Percentiles rank a stretch among this genome's conserved stretches.
Conservation (phyloP, 2,329 filamentous ascomycete genomes). For the Ilyonectria sp. region DNA sequence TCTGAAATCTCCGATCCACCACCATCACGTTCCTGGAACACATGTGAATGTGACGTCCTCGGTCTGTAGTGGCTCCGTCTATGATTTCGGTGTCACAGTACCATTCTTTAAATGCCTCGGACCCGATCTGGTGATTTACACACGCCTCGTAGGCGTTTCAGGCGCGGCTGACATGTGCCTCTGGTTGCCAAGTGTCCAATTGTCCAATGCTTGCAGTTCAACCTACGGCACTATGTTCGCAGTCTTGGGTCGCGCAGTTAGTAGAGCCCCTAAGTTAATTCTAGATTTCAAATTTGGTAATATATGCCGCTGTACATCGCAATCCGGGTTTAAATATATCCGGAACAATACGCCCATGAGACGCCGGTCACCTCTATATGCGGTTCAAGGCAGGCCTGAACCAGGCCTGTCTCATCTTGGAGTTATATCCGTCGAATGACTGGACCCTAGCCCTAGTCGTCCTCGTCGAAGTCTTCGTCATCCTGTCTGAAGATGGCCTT, state of each 20-base stretch:
- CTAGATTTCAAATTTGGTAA: background rate
- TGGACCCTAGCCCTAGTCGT: slow-evolving; percentile 59
- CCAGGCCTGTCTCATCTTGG: background rate
- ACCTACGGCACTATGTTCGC: background rate
- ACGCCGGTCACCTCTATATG: slow-evolving; percentile 10
- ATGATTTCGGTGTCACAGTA: background rate
- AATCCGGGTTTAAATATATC: background rate
- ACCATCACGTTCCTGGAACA: background rate
- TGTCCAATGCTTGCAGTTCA: background rate
- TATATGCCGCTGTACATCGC: background rate
- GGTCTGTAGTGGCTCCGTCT: slow-evolving; percentile 3
- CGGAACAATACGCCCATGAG: slow-evolving; percentile 7
- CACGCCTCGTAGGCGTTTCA: background rate
- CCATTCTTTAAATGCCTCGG: slow-evolving; percentile 1
- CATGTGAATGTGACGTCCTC: slow-evolving; percentile 34
- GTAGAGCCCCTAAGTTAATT: background rate
- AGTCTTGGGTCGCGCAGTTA: background rate
- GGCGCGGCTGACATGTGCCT: slow-evolving; percentile 2
- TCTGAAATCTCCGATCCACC: slow-evolving; percentile 16
- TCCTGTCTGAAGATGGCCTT: slow-evolving; percentile 85
- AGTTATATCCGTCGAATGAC: background rate
- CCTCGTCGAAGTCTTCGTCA: slow-evolving; percentile 70
- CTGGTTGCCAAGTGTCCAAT: background rate
- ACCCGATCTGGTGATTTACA: slow-evolving; percentile 1
- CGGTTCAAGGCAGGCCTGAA: background rate